Conservation (phyloP, 2,329 filamentous ascomycete genomes). For the Aspergillus sp. region DNA sequence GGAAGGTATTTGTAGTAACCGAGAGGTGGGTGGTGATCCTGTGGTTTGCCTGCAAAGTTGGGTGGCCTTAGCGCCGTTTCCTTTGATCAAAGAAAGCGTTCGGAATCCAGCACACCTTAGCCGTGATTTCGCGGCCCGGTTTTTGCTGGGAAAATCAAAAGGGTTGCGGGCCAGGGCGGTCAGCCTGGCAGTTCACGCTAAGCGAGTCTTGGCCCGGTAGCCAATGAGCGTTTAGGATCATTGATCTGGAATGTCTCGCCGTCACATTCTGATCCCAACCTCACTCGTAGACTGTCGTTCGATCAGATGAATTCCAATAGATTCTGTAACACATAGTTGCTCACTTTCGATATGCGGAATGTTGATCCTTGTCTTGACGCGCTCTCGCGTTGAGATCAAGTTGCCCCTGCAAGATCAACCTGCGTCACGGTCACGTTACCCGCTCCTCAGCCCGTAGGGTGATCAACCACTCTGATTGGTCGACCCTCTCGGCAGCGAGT, state of each 20-base stretch:
- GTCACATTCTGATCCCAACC: constrained; percentile 37
- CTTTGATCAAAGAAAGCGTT: constrained; percentile 32
- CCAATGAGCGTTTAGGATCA: constrained; percentile 44
- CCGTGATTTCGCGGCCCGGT: constrained; percentile 28
- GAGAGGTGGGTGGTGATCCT: constrained; percentile 38
- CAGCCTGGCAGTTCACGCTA: constrained; percentile 24
- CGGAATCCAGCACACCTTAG: constrained; percentile 35
- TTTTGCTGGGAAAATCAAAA: constrained; percentile 31
- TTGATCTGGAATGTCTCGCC: constrained; percentile 28
- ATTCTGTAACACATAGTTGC: constrained; percentile 15
- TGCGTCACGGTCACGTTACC: constrained; percentile 27
- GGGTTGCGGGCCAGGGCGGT: constrained; percentile 19
- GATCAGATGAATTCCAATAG: constrained; percentile 17
- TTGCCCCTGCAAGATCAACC: constrained; percentile 23
- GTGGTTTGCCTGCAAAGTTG: constrained; percentile 25
- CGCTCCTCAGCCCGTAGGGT: constrained; percentile 24
- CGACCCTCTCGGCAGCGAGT: constrained; percentile 34
- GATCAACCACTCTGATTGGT: constrained; percentile 40
- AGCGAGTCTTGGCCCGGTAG: constrained; percentile 29
- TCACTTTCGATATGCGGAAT: constrained; percentile 12
- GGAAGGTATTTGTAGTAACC: constrained; percentile 44
- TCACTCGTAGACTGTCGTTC: constrained; percentile 18
- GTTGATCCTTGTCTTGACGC: constrained; percentile 21
- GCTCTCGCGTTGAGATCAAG: constrained; percentile 28
- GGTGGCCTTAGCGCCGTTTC: constrained; percentile 28